Percentiles rank a stretch among this genome's conserved stretches.
Evolutionary conservation across 345 rosid genomes (phyloP).

Genomic region (Camelina sativa): DNA sequence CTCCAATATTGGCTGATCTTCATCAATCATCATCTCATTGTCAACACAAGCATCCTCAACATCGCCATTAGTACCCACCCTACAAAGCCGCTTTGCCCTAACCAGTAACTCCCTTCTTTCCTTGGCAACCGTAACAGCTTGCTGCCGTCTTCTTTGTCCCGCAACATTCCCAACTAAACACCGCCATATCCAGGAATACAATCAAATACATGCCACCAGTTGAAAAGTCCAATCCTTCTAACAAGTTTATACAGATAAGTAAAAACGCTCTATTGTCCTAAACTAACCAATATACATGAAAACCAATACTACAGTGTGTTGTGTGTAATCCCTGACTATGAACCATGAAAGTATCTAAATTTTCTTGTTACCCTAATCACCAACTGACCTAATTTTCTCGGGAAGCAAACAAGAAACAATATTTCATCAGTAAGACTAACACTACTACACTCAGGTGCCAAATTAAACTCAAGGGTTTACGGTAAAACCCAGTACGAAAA

Average conservation of each 20-base stretch:
- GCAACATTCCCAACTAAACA: conserved; percentile 74
- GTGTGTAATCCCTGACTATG: background rate
- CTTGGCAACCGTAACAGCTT: conserved; percentile 84
- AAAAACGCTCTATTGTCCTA: background rate
- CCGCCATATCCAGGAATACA: conserved; percentile 36
- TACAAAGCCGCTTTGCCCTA: conserved; percentile 84
- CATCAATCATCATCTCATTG: conserved; percentile 78
- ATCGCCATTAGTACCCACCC: conserved; percentile 67
- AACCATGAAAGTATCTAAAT: conserved; percentile 1
- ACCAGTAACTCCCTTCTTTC: conserved; percentile 88
- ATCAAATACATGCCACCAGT: conserved; percentile 7
- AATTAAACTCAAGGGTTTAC: conserved; percentile 32
- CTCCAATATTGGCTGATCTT: conserved; percentile 74
- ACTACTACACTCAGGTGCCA: background rate
- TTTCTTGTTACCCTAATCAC: conserved; percentile 5
- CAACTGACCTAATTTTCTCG: conserved; percentile 25
- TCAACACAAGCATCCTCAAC: conserved; percentile 45
- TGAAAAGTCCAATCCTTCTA: conserved; percentile 1
- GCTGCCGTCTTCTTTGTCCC: conserved; percentile 82
- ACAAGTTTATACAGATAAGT: background rate
- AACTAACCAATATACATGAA: conserved; percentile 6
- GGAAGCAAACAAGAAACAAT: conserved; percentile 32
- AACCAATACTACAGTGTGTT: background rate
- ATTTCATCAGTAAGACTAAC: conserved; percentile 8
- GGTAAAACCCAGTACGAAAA: conserved; percentile 3